These are phyloP conservation scores for Raphanus sativus DNA, from an alignment of 345 rosid species.

Conservation along the genomic window DNA sequence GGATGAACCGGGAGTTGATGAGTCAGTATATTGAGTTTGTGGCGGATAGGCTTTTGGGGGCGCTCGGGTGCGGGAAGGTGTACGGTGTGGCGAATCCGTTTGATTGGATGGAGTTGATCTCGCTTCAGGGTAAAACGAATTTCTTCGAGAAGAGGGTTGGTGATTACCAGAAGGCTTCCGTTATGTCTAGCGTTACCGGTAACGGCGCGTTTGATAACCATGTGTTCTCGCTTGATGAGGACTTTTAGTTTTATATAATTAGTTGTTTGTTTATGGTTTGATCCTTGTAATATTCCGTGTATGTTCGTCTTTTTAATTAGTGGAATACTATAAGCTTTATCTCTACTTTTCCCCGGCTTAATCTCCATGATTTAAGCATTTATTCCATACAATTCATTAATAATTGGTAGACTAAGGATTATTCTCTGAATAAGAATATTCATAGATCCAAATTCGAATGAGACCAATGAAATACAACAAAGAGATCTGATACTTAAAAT, in stretches of 20 bases:
- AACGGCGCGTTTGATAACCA: conserved; percentile 45
- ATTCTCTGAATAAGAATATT: too few species aligned
- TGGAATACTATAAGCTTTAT: background rate
- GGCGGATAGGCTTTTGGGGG: conserved; percentile 70
- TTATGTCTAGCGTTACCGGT: conserved; percentile 64
- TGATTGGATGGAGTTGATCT: conserved; percentile 94
- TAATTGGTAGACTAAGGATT: background rate
- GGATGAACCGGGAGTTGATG: conserved; percentile 79
- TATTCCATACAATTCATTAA: background rate
- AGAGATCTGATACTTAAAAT: too few species aligned
- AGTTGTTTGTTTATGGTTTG: background rate
- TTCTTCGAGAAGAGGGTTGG: conserved; percentile 88
- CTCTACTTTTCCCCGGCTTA: background rate
- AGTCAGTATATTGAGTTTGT: conserved; percentile 89
- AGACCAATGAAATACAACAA: too few species aligned
- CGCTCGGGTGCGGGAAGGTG: conserved; percentile 68
- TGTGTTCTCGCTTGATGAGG: conserved; percentile 74
- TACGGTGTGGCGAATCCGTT: conserved; percentile 65
- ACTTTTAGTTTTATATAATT: conserved; percentile 45
- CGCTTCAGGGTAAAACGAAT: conserved; percentile 83
- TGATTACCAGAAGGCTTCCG: conserved; percentile 81
- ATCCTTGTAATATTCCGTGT: conserved; percentile 29
- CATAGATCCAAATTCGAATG: too few species aligned
- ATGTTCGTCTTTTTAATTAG: background rate
- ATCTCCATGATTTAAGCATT: too few species aligned